phyloP scores from a whole-genome alignment of 257 asterid genomes.

The Pogostemon cablin region DNA sequence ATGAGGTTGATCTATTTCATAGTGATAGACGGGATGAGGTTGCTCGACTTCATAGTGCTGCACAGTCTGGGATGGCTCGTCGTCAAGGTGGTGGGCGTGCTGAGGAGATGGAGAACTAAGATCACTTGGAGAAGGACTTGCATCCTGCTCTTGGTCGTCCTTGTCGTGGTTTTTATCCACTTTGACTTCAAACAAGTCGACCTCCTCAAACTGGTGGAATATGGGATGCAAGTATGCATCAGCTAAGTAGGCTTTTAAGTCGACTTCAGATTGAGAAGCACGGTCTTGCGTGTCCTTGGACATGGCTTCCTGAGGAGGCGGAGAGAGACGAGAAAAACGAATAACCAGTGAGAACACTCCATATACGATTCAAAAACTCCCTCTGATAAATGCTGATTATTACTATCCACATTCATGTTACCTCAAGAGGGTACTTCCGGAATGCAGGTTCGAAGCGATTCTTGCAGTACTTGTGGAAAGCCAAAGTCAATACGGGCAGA shows the following conservation, averaged over 20 bases:
- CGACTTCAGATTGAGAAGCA: slow-evolving; percentile 52
- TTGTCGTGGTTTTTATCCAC: slow-evolving; percentile 42
- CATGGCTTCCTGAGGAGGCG: slow-evolving; percentile 77
- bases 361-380: background rate
- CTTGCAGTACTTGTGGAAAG: slow-evolving; percentile 93
- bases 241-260: slow-evolving; percentile 66
- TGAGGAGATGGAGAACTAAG: slow-evolving; percentile 59
- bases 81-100: slow-evolving; percentile 36
- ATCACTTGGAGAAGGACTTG: slow-evolving; percentile 52
- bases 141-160: slow-evolving; percentile 23
- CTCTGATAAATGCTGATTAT: background rate
- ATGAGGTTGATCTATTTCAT: slow-evolving; percentile 46
- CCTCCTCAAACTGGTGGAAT: slow-evolving; percentile 83
- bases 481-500: slow-evolving; percentile 70
- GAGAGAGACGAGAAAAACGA: background rate
- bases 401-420: slow-evolving; percentile 23
- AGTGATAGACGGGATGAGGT: slow-evolving; percentile 41
- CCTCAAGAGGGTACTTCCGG: slow-evolving; percentile 92
- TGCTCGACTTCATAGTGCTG: slow-evolving; percentile 57
- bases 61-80: slow-evolving; percentile 43
- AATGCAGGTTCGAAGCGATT: slow-evolving; percentile 94
- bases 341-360: background rate
- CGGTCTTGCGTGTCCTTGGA: slow-evolving; percentile 69
- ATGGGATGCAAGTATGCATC: slow-evolving; percentile 97
- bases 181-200: slow-evolving; percentile 62